Conservation (phyloP, 495 filamentous ascomycete species). For the Lasiosphaeriaceae sp. region DNA sequence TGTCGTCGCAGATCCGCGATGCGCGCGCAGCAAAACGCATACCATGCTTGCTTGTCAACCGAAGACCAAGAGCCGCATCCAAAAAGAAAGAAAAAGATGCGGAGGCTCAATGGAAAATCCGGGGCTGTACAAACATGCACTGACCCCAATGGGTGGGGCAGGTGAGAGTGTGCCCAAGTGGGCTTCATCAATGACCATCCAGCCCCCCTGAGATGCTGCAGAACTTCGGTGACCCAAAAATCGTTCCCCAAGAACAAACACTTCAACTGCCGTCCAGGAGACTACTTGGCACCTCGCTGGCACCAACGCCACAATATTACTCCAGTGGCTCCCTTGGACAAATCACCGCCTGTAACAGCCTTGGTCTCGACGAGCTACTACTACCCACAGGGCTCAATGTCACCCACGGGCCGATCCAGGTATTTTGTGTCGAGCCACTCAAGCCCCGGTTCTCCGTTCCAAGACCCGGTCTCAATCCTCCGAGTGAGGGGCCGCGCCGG, state of each 20-base stretch:
- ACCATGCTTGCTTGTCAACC: neutral
- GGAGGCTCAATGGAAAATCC: neutral
- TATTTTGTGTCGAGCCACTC: too few species aligned
- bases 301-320: too few species aligned
- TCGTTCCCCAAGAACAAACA: too few species aligned
- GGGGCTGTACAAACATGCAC: neutral
- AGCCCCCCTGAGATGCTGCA: too few species aligned
- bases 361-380: too few species aligned
- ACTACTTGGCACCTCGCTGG: too few species aligned
- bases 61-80: neutral
- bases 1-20: neutral
- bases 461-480: slow-evolving; percentile 3
- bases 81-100: neutral
- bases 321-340: neutral
- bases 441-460: neutral
- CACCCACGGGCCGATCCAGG: neutral
- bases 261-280: too few species aligned
- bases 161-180: too few species aligned
- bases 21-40: neutral
- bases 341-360: neutral
- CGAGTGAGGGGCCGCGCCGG: slow-evolving; percentile 6
- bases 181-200: too few species aligned
- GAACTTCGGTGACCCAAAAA: too few species aligned
- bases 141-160: neutral
- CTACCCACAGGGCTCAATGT: neutral